A percentile compares a stretch with the other conserved stretches of the same genome.
phyloP scores from a whole-genome alignment of 768 basidiomycete genomes.

The Termitomyces sp. region DNA sequence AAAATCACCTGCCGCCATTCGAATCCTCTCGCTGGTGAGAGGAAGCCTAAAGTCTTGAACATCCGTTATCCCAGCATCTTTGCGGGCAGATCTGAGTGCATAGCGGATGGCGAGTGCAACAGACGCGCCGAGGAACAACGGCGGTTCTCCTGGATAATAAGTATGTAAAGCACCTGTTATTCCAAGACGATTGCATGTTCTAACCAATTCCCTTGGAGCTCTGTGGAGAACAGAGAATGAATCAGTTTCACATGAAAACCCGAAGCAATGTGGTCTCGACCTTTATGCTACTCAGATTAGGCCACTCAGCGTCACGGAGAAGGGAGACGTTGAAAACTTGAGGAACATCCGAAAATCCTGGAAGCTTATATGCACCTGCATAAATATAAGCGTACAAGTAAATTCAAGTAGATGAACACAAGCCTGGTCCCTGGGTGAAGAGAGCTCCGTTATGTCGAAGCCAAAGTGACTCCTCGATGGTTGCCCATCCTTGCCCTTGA shows the following conservation, averaged over 20 bases:
- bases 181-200: neutral
- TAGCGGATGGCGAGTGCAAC: conserved; percentile 12
- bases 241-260: neutral
- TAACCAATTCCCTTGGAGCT: conserved; percentile 12
- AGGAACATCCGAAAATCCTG: conserved; percentile 14
- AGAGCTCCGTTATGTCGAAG: conserved; percentile 13
- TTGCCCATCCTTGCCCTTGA: conserved; percentile 15
- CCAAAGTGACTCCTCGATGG: conserved; percentile 13
- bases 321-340: conserved; percentile 14
- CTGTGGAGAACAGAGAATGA: neutral
- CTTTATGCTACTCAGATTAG: conserved; percentile 11
- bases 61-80: conserved; percentile 12
- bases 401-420: neutral
- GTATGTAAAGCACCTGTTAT: neutral
- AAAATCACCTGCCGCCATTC: conserved; percentile 13
- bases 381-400: neutral
- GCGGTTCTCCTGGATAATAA: conserved; percentile 9
- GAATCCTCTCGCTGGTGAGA: conserved; percentile 10
- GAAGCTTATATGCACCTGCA: conserved; percentile 13
- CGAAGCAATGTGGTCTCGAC: neutral
- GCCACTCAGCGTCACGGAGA: conserved; percentile 14
- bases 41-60: conserved; percentile 12
- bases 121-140: conserved; percentile 11
- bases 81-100: conserved; percentile 11
- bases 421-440: conserved; percentile 13